Evolutionary conservation across 768 basidiomycete genomes (phyloP).

Genomic region (Kwoniella mangroviensis): DNA sequence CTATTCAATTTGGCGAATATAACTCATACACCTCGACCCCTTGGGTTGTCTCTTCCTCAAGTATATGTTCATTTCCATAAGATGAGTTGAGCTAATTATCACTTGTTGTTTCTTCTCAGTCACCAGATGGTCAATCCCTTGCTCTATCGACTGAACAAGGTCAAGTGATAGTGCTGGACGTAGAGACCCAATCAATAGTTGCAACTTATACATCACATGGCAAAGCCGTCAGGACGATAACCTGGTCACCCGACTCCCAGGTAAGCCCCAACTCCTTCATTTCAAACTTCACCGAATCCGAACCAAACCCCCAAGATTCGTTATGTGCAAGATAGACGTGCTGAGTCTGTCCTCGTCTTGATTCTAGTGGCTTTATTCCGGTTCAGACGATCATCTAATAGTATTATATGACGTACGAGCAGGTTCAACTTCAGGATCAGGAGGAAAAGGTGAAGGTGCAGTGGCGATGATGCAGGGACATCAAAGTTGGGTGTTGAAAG

Average conservation of each 20-base stretch:
- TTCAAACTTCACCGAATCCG: too few species aligned
- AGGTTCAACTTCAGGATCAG: conserved; percentile 61
- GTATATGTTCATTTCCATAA: too few species aligned
- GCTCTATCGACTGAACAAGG: conserved; percentile 84
- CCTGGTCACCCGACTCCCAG: conserved; percentile 88
- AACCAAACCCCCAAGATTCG: too few species aligned
- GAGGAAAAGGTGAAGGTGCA: conserved; percentile 70
- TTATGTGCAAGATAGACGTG: neutral
- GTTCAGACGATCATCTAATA: conserved; percentile 89
- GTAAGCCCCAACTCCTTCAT: conserved; percentile 59
- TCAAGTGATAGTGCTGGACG: conserved; percentile 84
- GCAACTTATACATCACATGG: conserved; percentile 84
- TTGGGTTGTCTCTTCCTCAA: too few species aligned
- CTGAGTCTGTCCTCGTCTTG: neutral
- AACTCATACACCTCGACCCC: too few species aligned
- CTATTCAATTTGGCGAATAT: neutral
- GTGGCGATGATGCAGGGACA: conserved; percentile 87
- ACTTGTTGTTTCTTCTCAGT: conserved; percentile 65
- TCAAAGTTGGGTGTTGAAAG: conserved; percentile 85
- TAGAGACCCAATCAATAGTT: conserved; percentile 69
- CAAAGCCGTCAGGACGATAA: conserved; percentile 81
- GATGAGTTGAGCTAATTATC: too few species aligned
- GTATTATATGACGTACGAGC: conserved; percentile 84
- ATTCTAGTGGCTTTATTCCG: conserved; percentile 77
- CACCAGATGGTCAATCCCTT: conserved; percentile 80